Percentiles rank a stretch among this genome's conserved stretches.
phyloP scores from a whole-genome alignment of 257 asterid species.

The Anisodus tanguticus region DNA sequence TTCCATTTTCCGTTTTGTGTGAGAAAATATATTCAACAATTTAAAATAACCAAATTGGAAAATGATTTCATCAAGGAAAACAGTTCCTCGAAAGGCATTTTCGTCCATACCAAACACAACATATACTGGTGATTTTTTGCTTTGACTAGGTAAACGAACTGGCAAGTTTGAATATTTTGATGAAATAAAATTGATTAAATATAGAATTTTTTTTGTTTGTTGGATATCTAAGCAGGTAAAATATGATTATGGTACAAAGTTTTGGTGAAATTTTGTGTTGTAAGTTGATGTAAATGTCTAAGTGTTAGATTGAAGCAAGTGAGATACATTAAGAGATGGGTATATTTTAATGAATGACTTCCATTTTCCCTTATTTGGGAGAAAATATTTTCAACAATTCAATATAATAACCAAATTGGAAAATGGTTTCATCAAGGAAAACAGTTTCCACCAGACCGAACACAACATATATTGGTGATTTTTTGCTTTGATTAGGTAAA shows the following conservation, averaged over 20 bases:
- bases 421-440: background rate
- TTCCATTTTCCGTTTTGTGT: background rate
- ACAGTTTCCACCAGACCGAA: background rate
- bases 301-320: background rate
- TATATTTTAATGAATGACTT: background rate
- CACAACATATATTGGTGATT: background rate
- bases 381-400: background rate
- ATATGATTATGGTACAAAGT: background rate
- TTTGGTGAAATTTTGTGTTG: background rate
- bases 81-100: background rate
- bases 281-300: background rate
- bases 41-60: background rate
- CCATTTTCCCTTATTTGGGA: background rate
- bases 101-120: background rate
- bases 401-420: background rate
- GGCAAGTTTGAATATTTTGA: background rate
- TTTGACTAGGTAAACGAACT: background rate
- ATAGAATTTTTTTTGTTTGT: conserved; percentile 40
- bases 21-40: background rate
- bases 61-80: background rate
- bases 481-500: conserved; percentile 36
- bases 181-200: background rate
- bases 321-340: background rate
- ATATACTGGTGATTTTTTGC: background rate
- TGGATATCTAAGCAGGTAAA: background rate